Evolutionary conservation across 2,329 filamentous ascomycete species (phyloP), one percentile per base, ranked within the genome.

Genomic region (Dactylellina sp.): DNA sequence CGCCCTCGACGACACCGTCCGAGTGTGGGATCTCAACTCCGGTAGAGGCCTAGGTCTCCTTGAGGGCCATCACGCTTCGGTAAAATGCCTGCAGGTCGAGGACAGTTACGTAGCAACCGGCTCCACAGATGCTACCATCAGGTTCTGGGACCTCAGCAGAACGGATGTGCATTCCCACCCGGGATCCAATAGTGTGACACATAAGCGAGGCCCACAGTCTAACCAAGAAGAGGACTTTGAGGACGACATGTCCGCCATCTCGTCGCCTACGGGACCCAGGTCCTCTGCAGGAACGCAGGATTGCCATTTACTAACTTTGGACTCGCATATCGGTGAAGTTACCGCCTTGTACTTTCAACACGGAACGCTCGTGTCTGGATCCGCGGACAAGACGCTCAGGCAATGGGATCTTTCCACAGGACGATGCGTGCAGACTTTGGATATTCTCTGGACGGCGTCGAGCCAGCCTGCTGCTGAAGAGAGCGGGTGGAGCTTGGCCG

Each of bases 391-490:
- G 85, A 99, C 95, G 0, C 84, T 99, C 63, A 89, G 95, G 47
- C 95, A 99, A 81, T 99, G 95, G 95, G 95, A 99, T 83, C 85
- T 99, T 55, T 91, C 94, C 79, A 97, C 93, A 81, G 95, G 95
- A n/a, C 90, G 95, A 53, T 98, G 95, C 81, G 91, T 99, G 61
- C 95, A 99, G 82, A 99, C 95, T 1, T 84, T 99, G 53, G 95
- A 99, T 81, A 94, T 99, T 5, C 91, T 99, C 81, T 99, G 95
- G 95, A 95, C 95, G 7, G 93, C 95, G 2, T 92, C 92, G 11
- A 91, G 89, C 7, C 88, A 89, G 40, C 89, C 87, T 3, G 86
- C 85, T 56, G 85, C 86, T 1, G 85, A 85, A 50, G 87, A 88
- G 61, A 84, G 83, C 55, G 82, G 83, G 72, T 98, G 93, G 93